A percentile compares a stretch with the other conserved stretches of the same genome.
Evolutionary conservation across 805 yeast genomes (phyloP).

Genomic region (Cyberlindnera meyerae): DNA sequence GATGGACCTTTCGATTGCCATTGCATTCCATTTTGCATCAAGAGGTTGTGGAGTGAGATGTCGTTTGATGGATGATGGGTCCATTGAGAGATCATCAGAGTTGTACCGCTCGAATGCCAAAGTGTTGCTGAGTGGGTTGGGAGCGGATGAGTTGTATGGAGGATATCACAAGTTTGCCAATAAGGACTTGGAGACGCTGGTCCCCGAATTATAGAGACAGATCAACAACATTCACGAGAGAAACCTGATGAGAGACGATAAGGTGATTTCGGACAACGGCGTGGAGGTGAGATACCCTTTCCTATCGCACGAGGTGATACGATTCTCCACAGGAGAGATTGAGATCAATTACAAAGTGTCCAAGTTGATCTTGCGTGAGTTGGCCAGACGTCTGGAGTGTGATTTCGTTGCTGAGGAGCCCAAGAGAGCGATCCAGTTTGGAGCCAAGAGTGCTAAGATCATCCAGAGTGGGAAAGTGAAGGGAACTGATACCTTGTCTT

Average conservation of each 20-base stretch:
- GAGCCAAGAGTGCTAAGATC: slow-evolving; percentile 93
- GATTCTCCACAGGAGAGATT: slow-evolving; percentile 39
- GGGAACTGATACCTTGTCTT: slow-evolving; percentile 57
- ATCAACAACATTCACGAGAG: slow-evolving; percentile 69
- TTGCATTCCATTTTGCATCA: slow-evolving; percentile 92
- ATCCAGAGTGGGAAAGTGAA: slow-evolving; percentile 68
- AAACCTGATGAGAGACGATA: slow-evolving; percentile 87
- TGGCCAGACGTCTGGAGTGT: slow-evolving; percentile 52
- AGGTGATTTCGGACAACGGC: slow-evolving; percentile 82
- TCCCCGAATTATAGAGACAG: slow-evolving; percentile 61
- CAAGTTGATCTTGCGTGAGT: slow-evolving; percentile 55
- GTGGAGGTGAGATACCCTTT: slow-evolving; percentile 88
- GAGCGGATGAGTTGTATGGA: slow-evolving; percentile 96
- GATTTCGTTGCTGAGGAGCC: slow-evolving; percentile 62
- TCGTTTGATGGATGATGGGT: slow-evolving; percentile 1
- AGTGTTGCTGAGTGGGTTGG: slow-evolving; percentile 85
- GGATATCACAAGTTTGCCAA: slow-evolving; percentile 84
- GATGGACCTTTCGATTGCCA: slow-evolving; percentile 93
- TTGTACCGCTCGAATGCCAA: slow-evolving; percentile 49
- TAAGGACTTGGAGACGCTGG: slow-evolving; percentile 39
- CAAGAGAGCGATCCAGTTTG: slow-evolving; percentile 95
- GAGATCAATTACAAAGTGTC: slow-evolving; percentile 45
- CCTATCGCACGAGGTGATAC: slow-evolving; percentile 58
- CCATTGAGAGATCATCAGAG: slow-evolving; percentile 2
- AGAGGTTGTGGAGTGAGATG: slow-evolving; percentile 40